phyloP scores from a whole-genome alignment of 2,329 filamentous ascomycete genomes.

The Diaporthe sp. region DNA sequence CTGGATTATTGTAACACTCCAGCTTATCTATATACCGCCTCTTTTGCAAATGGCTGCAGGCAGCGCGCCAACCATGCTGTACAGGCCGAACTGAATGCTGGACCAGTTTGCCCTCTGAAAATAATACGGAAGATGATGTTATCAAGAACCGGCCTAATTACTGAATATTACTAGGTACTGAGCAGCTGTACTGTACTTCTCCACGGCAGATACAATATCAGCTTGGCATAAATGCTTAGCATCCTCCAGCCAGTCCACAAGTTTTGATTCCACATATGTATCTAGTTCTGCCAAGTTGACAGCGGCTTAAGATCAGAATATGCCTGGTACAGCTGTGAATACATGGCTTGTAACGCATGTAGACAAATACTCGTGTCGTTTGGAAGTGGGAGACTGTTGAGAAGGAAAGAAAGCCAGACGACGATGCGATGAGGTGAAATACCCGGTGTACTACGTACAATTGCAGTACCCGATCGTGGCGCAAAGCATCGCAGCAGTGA shows the following conservation, averaged over 20 bases:
- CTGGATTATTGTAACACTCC: no score
- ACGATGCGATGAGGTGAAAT: not conserved
- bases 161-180: not conserved
- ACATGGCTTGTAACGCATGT: not conserved
- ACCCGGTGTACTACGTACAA: not conserved
- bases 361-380: no score
- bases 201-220: not conserved
- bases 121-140: not conserved
- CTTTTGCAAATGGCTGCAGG: no score
- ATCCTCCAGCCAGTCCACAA: not conserved
- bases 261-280: no score
- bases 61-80: not conserved
- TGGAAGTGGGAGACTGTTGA: no score
- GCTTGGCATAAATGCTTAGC: not conserved
- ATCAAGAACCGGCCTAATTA: not conserved
- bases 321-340: no score
- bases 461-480: not conserved
- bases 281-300: not conserved
- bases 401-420: not conserved
- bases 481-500: no score
- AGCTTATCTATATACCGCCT: not conserved
- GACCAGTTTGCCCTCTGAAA: not conserved
- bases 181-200: not conserved
- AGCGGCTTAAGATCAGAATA: not conserved
- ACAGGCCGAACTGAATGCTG: not conserved